phyloP scores from a whole-genome alignment of 169 alveolate genomes.

The Eimeria nieschulzi region DNA sequence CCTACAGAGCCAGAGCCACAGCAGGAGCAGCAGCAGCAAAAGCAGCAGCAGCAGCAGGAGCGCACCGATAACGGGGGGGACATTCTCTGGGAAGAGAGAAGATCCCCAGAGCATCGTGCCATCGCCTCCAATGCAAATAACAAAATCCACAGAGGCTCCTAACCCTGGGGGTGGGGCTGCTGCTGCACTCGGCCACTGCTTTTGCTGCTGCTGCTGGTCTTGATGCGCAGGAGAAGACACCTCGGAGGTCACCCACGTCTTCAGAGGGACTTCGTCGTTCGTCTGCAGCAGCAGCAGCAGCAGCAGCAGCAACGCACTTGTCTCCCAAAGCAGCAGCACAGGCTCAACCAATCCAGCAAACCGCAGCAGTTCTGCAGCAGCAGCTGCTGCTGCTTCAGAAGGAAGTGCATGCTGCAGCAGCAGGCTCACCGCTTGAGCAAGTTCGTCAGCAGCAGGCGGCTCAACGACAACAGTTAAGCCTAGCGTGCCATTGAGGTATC shows the following conservation, averaged over 20 bases:
- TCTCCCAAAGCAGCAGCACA: background rate
- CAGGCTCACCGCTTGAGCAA: slow-evolving; percentile 57
- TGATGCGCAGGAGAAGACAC: background rate
- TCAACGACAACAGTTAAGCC: slow-evolving; percentile 65
- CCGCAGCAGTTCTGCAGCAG: background rate
- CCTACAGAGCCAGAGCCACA: slow-evolving; percentile 82
- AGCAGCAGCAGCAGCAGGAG: background rate
- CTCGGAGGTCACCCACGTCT: background rate
- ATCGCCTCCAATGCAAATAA: slow-evolving; percentile 95
- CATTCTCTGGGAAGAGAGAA: slow-evolving; percentile 83
- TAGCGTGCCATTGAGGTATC: background rate
- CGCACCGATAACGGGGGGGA: slow-evolving; percentile 88
- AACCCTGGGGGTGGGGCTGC: slow-evolving; percentile 1
- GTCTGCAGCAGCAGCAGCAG: slow-evolving; percentile 12
- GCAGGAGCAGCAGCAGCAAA: too few relatives aligned
- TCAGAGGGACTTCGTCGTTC: background rate
- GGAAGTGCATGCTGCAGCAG: background rate
- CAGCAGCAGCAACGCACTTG: background rate
- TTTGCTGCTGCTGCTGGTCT: background rate
- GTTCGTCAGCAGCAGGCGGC: slow-evolving; percentile 69
- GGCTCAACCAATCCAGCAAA: background rate
- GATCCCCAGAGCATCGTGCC: slow-evolving; percentile 94
- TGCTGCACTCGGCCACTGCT: background rate
- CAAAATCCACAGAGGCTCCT: slow-evolving; percentile 80
- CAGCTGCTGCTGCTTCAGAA: background rate